Evolutionary conservation across 1,139 yeast species (phyloP).

Genomic region (Suhomyces yuchorum): DNA sequence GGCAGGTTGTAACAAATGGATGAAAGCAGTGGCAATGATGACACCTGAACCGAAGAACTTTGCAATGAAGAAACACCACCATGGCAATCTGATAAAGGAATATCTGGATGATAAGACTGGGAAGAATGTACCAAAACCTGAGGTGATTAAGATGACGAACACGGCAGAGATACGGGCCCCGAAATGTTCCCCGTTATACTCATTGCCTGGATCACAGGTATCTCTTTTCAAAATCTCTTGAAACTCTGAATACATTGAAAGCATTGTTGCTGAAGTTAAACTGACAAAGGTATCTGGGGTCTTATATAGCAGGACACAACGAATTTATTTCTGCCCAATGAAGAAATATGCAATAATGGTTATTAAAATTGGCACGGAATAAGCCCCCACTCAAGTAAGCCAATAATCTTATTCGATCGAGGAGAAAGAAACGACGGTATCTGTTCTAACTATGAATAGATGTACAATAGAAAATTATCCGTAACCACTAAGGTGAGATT

Average conservation of each 20-base stretch:
- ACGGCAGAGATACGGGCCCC: slow-evolving; percentile 77
- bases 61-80: slow-evolving; percentile 67
- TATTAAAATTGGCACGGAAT: background rate
- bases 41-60: slow-evolving; percentile 93
- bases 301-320: background rate
- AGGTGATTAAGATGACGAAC: slow-evolving; percentile 63
- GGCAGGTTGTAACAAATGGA: slow-evolving; percentile 84
- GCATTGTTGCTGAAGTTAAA: background rate
- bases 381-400: background rate
- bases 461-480: background rate
- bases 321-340: background rate
- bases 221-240: slow-evolving; percentile 26
- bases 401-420: background rate
- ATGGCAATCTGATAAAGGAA: slow-evolving; percentile 55
- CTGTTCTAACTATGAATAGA: background rate
- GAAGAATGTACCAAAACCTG: slow-evolving; percentile 60
- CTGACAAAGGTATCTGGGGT: background rate
- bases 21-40: slow-evolving; percentile 84
- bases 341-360: slow-evolving; percentile 2
- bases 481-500: slow-evolving; percentile 4
- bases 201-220: slow-evolving; percentile 38
- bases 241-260: slow-evolving; percentile 1
- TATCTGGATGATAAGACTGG: slow-evolving; percentile 60
- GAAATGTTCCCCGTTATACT: slow-evolving; percentile 38
- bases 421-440: background rate